Evolutionary conservation across 2,329 filamentous ascomycete species (phyloP).

Genomic region (Aspergillus hortae): DNA sequence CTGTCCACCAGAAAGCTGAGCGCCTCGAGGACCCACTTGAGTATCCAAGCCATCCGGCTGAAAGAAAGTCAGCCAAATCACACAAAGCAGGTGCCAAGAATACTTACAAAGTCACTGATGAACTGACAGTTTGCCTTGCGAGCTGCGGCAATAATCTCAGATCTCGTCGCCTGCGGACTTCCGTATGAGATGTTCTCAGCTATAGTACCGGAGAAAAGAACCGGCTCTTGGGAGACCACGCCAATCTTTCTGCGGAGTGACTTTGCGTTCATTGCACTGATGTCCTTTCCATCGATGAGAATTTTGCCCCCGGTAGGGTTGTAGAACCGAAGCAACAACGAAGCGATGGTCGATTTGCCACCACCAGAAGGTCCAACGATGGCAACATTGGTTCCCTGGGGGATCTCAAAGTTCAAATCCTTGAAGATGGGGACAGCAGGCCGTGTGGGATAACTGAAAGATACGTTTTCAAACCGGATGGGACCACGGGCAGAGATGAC

Average conservation of each 20-base stretch:
- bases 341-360: conserved; percentile 92
- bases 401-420: conserved; percentile 83
- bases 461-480: conserved; percentile 82
- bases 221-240: conserved; percentile 92
- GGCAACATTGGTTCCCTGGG: conserved; percentile 88
- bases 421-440: conserved; percentile 91
- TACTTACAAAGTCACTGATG: conserved; percentile 79
- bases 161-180: conserved; percentile 69
- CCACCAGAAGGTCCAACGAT: conserved; percentile 95
- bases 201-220: conserved; percentile 78
- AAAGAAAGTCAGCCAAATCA: conserved; percentile 11
- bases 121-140: conserved; percentile 94
- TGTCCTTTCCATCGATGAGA: conserved; percentile 78
- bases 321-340: conserved; percentile 89
- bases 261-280: conserved; percentile 85
- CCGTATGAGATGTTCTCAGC: conserved; percentile 89
- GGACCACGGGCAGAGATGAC: conserved; percentile 81
- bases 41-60: conserved; percentile 90
- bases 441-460: conserved; percentile 88
- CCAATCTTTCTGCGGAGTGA: conserved; percentile 88
- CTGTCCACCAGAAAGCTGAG: conserved; percentile 91
- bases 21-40: conserved; percentile 84
- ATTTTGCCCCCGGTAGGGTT: conserved; percentile 73
- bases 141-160: conserved; percentile 82
- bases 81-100: background rate